phyloP scores from a whole-genome alignment of 192 early-diverging fungal genomes.

The Umbelopsis sp. region DNA sequence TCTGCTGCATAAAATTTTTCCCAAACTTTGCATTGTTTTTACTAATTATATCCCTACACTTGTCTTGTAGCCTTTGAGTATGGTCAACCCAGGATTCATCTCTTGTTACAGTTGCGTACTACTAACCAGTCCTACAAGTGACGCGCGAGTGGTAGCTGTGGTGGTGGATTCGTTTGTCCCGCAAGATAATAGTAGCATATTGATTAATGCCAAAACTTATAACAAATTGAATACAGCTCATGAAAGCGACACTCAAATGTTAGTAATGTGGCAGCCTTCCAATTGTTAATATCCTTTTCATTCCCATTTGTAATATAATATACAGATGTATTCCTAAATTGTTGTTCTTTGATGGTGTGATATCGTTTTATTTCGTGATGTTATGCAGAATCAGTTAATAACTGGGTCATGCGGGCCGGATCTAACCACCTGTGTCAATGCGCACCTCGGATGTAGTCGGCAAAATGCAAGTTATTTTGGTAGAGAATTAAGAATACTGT shows the following conservation, averaged over 20 bases:
- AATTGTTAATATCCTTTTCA: not conserved
- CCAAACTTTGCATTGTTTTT: no score
- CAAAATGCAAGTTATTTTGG: no score
- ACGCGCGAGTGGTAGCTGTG: not conserved
- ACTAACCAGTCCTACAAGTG: slow-evolving; percentile 5
- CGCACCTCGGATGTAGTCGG: no score
- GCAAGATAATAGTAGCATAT: not conserved
- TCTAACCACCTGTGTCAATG: no score
- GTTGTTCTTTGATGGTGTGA: no score
- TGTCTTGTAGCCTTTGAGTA: not conserved
- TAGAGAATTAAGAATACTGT: no score
- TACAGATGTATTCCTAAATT: no score
- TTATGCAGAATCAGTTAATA: no score
- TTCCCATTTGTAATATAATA: no score
- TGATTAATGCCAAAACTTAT: slow-evolving; percentile 3
- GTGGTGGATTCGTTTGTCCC: not conserved
- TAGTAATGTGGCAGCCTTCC: slow-evolving; percentile 6
- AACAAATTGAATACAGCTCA: slow-evolving; percentile 8
- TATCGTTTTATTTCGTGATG: no score
- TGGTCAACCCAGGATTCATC: slow-evolving; percentile 1
- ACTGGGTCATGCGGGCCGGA: no score
- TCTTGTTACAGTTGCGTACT: slow-evolving; percentile 8
- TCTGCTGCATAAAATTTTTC: no score
- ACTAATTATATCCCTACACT: not conserved
- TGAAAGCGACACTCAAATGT: not conserved